These are phyloP conservation scores for Taiwanofungus camphoratus DNA, from an alignment of 1,284 basidiomycete genomes.

Conservation along the genomic window DNA sequence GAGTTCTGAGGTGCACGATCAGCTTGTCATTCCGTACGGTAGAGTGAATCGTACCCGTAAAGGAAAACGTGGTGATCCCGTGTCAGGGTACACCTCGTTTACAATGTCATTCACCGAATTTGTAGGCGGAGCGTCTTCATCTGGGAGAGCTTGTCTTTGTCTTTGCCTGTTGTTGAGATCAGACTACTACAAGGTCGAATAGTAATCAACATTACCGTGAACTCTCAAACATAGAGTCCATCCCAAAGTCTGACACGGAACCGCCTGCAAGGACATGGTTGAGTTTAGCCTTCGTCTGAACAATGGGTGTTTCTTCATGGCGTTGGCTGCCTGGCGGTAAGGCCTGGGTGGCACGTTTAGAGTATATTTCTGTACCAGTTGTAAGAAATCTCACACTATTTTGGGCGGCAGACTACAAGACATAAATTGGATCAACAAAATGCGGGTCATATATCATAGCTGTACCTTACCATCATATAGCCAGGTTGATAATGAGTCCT, in stretches of 20 bases:
- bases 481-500: conserved; percentile 71
- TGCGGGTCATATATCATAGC: not conserved
- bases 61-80: conserved; percentile 35
- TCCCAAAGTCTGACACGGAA: conserved; percentile 61
- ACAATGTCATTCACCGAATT: conserved; percentile 67
- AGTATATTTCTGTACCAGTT: conserved; percentile 2
- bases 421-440: conserved; percentile 5
- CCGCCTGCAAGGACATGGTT: conserved; percentile 59
- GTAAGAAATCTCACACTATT: conserved; percentile 36
- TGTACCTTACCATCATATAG: conserved; percentile 65
- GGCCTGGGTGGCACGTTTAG: conserved; percentile 35
- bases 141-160: conserved; percentile 53
- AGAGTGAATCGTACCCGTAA: conserved; percentile 35
- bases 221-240: conserved; percentile 77
- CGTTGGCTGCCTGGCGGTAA: conserved; percentile 54
- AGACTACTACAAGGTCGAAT: not conserved
- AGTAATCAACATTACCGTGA: conserved; percentile 38
- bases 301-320: conserved; percentile 60
- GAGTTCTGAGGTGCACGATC: conserved; percentile 24
- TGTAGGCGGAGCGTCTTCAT: conserved; percentile 71
- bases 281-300: conserved; percentile 73
- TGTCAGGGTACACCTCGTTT: conserved; percentile 44
- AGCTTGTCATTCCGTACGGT: not conserved
- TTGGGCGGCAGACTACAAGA: conserved; percentile 50
- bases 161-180: conserved; percentile 25